Percentiles rank a stretch among this genome's conserved stretches.
Evolutionary conservation across 139 green algal genomes (phyloP).

Genomic region (Yamagishiella unicocca): DNA sequence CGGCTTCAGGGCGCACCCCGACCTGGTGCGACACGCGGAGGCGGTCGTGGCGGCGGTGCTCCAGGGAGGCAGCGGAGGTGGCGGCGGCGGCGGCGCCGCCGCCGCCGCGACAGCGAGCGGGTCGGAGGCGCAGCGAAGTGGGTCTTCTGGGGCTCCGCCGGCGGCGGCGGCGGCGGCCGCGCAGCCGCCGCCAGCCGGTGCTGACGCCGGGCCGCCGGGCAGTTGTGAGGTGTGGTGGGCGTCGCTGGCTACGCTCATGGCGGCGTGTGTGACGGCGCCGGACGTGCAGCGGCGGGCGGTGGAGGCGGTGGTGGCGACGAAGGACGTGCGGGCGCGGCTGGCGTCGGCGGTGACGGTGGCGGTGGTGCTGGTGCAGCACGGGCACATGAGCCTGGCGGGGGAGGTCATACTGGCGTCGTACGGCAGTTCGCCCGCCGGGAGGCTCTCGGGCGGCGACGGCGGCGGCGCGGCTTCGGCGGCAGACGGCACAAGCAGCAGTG

Average conservation of each 20-base stretch:
- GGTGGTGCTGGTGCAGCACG: background rate
- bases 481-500: too few relatives aligned
- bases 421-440: background rate
- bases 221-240: conserved; percentile 18
- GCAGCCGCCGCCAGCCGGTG: background rate
- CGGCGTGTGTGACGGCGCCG: background rate
- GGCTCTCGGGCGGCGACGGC: background rate
- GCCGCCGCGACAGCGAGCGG: background rate
- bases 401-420: background rate
- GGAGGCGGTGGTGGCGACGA: background rate
- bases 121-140: too few relatives aligned
- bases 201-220: background rate
- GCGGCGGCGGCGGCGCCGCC: background rate
- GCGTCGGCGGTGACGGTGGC: conserved; percentile 8
- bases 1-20: background rate
- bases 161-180: background rate
- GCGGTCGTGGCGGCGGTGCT: background rate
- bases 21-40: background rate
- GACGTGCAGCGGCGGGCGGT: background rate
- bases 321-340: conserved; percentile 22
- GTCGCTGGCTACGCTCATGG: conserved; percentile 7
- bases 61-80: background rate
- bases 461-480: background rate
- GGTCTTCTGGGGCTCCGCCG: background rate
- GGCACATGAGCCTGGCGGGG: background rate